Percentiles rank a stretch among this genome's conserved stretches.
These are phyloP conservation scores for Glomus cerebriforme DNA, from an alignment of 192 early-diverging fungal species.

Conservation along the genomic window DNA sequence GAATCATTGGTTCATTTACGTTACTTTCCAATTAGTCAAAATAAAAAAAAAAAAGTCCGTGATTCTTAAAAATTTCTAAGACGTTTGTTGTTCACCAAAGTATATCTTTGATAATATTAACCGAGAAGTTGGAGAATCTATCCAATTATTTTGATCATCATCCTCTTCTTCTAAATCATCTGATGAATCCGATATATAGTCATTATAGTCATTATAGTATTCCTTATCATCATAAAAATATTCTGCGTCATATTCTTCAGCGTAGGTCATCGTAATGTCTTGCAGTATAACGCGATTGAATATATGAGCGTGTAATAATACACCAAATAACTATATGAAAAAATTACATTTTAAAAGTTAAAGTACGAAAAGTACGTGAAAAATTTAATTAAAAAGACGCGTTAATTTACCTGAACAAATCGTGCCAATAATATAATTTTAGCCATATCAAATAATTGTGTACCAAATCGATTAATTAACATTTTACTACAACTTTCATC, in stretches of 20 bases:
- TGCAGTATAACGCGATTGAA: not conserved
- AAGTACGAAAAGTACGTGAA: too few relatives aligned
- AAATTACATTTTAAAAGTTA: not conserved
- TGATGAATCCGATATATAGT: not conserved
- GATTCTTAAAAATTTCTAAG: not conserved
- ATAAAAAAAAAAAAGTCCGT: not conserved
- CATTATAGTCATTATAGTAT: not conserved
- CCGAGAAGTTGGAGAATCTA: not conserved
- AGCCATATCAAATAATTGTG: constrained; percentile 10
- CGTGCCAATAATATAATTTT: constrained; percentile 9
- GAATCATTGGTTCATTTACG: too few relatives aligned
- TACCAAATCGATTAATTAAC: not conserved
- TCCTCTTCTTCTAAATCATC: not conserved
- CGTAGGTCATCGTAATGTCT: not conserved
- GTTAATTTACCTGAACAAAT: constrained; percentile 12
- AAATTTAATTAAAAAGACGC: too few relatives aligned
- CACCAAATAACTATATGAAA: not conserved
- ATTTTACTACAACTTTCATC: not conserved
- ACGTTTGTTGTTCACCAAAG: not conserved
- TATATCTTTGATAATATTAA: not conserved
- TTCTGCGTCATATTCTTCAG: not conserved
- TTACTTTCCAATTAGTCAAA: not conserved
- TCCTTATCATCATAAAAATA: not conserved
- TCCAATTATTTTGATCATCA: not conserved
- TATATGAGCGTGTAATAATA: not conserved